Conservation (phyloP, 1,284 basidiomycete genomes). For the Puccinia coronata region DNA sequence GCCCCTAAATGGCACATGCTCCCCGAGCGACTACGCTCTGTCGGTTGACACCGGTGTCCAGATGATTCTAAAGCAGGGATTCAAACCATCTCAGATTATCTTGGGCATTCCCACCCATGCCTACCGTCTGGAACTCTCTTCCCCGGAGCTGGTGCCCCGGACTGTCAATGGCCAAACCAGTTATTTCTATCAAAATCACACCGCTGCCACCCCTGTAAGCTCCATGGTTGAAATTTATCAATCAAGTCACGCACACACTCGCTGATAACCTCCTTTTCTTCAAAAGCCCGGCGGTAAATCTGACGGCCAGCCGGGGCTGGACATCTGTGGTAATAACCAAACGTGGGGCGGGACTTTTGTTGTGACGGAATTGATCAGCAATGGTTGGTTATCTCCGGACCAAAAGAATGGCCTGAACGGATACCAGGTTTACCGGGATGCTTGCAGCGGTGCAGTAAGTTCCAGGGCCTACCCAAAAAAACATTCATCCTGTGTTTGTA, state of each 20-base stretch:
- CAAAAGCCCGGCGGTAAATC: too few species aligned
- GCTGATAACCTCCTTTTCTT: too few species aligned
- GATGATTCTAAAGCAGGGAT: background rate
- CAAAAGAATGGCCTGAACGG: conserved; percentile 35
- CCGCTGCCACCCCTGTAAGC: conserved; percentile 2
- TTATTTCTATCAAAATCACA: conserved; percentile 39
- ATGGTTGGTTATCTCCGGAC: conserved; percentile 30
- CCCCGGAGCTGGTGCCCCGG: background rate
- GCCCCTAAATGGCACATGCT: background rate
- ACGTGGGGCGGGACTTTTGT: conserved; percentile 17
- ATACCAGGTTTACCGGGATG: conserved; percentile 34
- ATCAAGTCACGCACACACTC: background rate
- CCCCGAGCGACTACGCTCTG: background rate
- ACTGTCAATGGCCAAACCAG: background rate
- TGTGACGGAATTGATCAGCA: conserved; percentile 21
- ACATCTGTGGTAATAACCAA: conserved; percentile 27
- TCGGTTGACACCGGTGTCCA: conserved; percentile 10
- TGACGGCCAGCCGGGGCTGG: background rate
- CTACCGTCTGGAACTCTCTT: background rate
- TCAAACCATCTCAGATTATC: background rate
- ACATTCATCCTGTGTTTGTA: background rate
- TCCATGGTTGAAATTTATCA: background rate
- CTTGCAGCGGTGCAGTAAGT: conserved; percentile 38
- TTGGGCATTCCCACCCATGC: conserved; percentile 32
- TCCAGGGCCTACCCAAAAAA: background rate